Evolutionary conservation across 1,284 basidiomycete genomes (phyloP).

Genomic region (Apiotrichum montevideense): DNA sequence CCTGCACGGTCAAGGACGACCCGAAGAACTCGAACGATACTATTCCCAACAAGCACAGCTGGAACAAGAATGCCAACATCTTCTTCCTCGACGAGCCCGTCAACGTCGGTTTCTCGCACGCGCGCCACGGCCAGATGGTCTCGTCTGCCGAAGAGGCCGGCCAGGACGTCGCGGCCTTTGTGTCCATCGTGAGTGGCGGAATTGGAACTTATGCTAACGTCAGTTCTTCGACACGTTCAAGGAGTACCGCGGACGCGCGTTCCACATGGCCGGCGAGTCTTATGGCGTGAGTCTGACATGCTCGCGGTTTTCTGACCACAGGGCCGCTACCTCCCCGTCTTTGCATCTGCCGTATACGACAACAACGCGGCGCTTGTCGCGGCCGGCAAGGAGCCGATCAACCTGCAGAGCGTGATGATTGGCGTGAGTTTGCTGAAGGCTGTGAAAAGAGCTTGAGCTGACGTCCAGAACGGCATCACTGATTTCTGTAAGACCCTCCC

Average conservation of each 20-base stretch:
- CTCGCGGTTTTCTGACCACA: slow-evolving; percentile 12
- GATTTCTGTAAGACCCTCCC: slow-evolving; percentile 25
- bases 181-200: slow-evolving; percentile 51
- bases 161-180: slow-evolving; percentile 63
- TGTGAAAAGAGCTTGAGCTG: neutral
- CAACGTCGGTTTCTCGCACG: slow-evolving; percentile 62
- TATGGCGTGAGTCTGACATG: slow-evolving; percentile 29
- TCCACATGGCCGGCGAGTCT: slow-evolving; percentile 63
- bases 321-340: slow-evolving; percentile 79
- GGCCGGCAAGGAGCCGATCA: slow-evolving; percentile 63
- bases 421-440: slow-evolving; percentile 44
- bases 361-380: slow-evolving; percentile 59
- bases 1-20: slow-evolving; percentile 42
- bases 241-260: slow-evolving; percentile 57
- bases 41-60: slow-evolving; percentile 46
- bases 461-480: slow-evolving; percentile 48
- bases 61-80: slow-evolving; percentile 46
- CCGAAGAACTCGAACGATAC: slow-evolving; percentile 42
- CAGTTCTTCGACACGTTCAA: slow-evolving; percentile 65
- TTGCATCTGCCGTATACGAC: slow-evolving; percentile 71
- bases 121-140: slow-evolving; percentile 58
- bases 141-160: slow-evolving; percentile 64
- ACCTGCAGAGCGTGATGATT: slow-evolving; percentile 71
- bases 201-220: neutral
- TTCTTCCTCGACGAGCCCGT: slow-evolving; percentile 50